Evolutionary conservation across 1,284 basidiomycete species (phyloP).

Genomic region (Phellinidium pouzarii): DNA sequence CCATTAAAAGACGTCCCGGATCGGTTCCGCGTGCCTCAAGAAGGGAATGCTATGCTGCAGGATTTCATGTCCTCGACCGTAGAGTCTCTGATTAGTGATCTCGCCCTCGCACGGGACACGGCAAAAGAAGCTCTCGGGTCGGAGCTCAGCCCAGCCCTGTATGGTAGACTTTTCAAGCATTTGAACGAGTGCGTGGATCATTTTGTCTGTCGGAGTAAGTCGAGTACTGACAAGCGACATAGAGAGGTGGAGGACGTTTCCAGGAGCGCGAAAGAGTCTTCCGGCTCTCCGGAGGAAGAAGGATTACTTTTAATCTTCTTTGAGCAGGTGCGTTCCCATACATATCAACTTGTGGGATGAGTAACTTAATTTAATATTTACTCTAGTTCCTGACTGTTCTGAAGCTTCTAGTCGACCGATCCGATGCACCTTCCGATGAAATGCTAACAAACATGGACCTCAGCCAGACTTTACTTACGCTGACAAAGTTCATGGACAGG

Average conservation of each 20-base stretch:
- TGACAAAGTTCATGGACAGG: conserved; percentile 63
- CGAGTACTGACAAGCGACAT: neutral
- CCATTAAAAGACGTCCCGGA: conserved; percentile 62
- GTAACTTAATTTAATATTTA: neutral
- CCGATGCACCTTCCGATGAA: conserved; percentile 52
- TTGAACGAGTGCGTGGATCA: conserved; percentile 58
- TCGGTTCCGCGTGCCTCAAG: conserved; percentile 54
- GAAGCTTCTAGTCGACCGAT: conserved; percentile 71
- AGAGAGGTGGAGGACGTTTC: conserved; percentile 44
- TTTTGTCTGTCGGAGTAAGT: neutral
- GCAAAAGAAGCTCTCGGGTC: conserved; percentile 76
- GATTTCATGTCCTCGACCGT: conserved; percentile 67
- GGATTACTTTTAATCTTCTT: conserved; percentile 60
- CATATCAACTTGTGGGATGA: neutral
- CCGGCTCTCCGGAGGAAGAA: conserved; percentile 32
- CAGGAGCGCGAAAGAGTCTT: conserved; percentile 19
- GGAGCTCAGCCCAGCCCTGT: conserved; percentile 68
- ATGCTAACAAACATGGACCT: conserved; percentile 62
- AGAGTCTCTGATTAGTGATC: conserved; percentile 58
- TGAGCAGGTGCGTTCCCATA: conserved; percentile 51
- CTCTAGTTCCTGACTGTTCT: conserved; percentile 65
- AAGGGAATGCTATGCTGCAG: conserved; percentile 50
- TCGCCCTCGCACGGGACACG: conserved; percentile 62
- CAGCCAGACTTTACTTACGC: conserved; percentile 53
- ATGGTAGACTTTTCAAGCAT: conserved; percentile 59